A percentile compares a stretch with the other conserved stretches of the same genome.
Conservation (phyloP, 2,329 filamentous ascomycete species). For the Metarhizium humberi region DNA sequence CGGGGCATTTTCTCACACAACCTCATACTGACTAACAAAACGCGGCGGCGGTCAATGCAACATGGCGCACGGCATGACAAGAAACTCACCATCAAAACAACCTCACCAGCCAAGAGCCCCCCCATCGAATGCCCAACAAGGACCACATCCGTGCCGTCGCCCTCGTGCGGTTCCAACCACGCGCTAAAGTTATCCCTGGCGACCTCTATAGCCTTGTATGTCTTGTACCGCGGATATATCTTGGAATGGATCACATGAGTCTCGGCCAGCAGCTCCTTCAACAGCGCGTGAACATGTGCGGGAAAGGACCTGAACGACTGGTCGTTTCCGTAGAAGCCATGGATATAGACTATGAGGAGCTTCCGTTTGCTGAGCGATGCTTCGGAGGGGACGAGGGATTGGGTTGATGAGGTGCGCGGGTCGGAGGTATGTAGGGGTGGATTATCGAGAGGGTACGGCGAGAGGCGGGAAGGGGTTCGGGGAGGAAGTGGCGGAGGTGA, state of each 20-base stretch:
- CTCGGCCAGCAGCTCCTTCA: slow-evolving; percentile 56
- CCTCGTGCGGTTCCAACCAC: slow-evolving; percentile 75
- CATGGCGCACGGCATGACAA: too few species aligned
- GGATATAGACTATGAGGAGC: slow-evolving; percentile 73
- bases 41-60: too few species aligned
- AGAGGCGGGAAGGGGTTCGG: not conserved
- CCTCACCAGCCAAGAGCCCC: slow-evolving; percentile 71
- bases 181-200: slow-evolving; percentile 74
- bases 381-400: slow-evolving; percentile 28
- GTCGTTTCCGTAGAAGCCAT: slow-evolving; percentile 85
- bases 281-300: slow-evolving; percentile 70
- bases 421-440: slow-evolving; percentile 18
- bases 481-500: not conserved
- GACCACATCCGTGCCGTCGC: slow-evolving; percentile 64
- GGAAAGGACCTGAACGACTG: slow-evolving; percentile 83
- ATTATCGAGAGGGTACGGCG: slow-evolving; percentile 8
- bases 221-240: slow-evolving; percentile 73
- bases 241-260: slow-evolving; percentile 81
- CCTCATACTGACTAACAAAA: too few species aligned
- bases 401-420: slow-evolving; percentile 39
- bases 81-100: slow-evolving; percentile 51
- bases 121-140: slow-evolving; percentile 87
- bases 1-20: not conserved
- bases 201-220: slow-evolving; percentile 60
- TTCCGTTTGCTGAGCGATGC: slow-evolving; percentile 32